Conservation (phyloP, 768 basidiomycete species). For the Pisolithus tinctorius region DNA sequence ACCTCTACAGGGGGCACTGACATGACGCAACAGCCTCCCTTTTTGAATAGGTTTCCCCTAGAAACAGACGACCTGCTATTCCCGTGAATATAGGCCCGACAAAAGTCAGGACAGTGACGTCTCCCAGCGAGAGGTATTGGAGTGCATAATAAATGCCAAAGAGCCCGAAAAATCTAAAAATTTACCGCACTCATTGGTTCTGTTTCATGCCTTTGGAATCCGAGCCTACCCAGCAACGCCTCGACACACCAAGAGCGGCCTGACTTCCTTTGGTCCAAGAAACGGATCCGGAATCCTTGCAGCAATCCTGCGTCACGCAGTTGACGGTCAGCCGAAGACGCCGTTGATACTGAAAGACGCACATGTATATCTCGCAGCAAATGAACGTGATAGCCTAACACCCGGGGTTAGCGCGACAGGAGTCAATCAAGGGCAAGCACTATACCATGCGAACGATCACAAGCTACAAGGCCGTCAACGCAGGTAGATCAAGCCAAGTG, state of each 20-base stretch:
- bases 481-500: neutral
- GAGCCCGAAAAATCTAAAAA: conserved; percentile 60
- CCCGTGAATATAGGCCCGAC: conserved; percentile 62
- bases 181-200: too few species aligned
- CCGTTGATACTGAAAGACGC: conserved; percentile 6
- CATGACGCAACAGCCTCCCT: conserved; percentile 52
- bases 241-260: conserved; percentile 47
- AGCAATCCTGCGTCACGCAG: conserved; percentile 24
- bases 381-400: conserved; percentile 45
- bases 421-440: neutral
- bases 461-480: conserved; percentile 27
- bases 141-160: conserved; percentile 67
- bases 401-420: neutral
- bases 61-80: conserved; percentile 51
- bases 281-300: conserved; percentile 49
- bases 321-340: neutral
- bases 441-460: conserved; percentile 56
- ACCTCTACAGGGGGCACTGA: conserved; percentile 14
- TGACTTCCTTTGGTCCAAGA: conserved; percentile 63
- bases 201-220: too few species aligned
- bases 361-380: conserved; percentile 49
- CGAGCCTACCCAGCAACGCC: conserved; percentile 55
- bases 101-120: conserved; percentile 74
- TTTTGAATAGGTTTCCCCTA: conserved; percentile 52
- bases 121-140: conserved; percentile 70